These are phyloP conservation scores for Naganishia antarctica DNA, from an alignment of 768 basidiomycete species.

Conservation along the genomic window DNA sequence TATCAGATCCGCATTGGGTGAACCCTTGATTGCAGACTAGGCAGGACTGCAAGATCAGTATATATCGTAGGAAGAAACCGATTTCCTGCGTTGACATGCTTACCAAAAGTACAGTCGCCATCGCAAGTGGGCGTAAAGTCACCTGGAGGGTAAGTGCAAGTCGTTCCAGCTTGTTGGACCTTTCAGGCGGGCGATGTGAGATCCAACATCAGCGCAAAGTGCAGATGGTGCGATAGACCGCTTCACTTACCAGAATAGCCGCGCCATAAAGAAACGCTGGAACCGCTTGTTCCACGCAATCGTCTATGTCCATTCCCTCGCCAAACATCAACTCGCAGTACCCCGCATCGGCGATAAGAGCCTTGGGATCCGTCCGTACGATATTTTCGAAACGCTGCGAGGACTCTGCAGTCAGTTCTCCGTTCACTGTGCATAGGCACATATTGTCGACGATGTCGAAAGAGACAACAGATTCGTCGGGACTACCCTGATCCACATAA, in stretches of 20 bases:
- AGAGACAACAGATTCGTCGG: not conserved
- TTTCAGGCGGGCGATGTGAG: not conserved
- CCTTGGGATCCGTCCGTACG: no score
- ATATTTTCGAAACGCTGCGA: not conserved
- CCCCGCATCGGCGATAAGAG: no score
- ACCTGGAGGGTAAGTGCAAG: not conserved
- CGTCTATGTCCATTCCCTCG: no score
- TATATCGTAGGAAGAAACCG: not conserved
- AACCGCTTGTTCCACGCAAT: no score
- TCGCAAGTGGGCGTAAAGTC: not conserved
- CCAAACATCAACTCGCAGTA: no score
- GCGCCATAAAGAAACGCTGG: no score
- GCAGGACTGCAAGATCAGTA: not conserved
- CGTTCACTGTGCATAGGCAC: not conserved
- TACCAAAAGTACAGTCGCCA: not conserved
- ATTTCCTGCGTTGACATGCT: not conserved
- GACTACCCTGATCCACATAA: no score
- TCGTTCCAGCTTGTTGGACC: not conserved
- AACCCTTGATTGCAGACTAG: not conserved
- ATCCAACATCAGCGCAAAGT: not conserved
- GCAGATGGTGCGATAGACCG: no score
- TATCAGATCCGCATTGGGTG: not conserved
- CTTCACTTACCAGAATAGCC: no score
- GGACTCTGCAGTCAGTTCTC: not conserved
- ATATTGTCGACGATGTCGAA: no score